Evolutionary conservation across 2,329 filamentous ascomycete species (phyloP), one percentile per base, ranked within the genome.

Genomic region (Colletotrichum cuscutae): DNA sequence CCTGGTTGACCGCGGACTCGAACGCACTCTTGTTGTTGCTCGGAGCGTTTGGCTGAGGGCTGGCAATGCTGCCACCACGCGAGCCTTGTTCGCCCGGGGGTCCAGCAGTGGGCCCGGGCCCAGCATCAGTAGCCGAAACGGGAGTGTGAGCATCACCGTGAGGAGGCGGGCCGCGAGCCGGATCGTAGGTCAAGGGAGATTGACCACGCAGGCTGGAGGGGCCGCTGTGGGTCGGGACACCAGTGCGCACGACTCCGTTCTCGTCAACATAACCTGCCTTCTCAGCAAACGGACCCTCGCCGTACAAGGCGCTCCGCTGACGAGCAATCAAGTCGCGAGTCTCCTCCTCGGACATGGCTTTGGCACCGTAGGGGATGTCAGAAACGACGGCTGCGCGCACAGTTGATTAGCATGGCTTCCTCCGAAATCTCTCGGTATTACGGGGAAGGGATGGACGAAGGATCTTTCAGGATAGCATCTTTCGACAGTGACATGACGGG

Each of bases 251-350:
- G 24, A 86, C 86, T 75, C 89, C 89, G 35, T 89, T 88, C 79
- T 95, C 94, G 74, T 95, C 93, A 62, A 91, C 87, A 78, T 93
- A 92, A 76, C 86, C 88, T 75, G 86, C 87, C 76, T 89, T 90
- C 76, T 92, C 91, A 80, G 92, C 91, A 81, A 94, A 93, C 64
- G 89, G 82, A 12, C 88, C 88, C 80, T 94, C 94, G 81, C 95
- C 95, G 83, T 98, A 99, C 77, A 99, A 86, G 76, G 96, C 95
- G 83, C 93, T 95, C 84, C 97, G 95, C 86, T 98, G 97, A 80
- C 96, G 95, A 78, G 95, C 94, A 84, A 98, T 97, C 82, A 98
- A 89, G 79, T 98, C 96, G 78, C 96, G 95, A 79, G 96, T 96
- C 80, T 98, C 95, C 79, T 98, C 95, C 86, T 98, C 97, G 81